These are phyloP conservation scores for Solanum sitiens DNA, from an alignment of 257 asterid species.

Conservation along the genomic window DNA sequence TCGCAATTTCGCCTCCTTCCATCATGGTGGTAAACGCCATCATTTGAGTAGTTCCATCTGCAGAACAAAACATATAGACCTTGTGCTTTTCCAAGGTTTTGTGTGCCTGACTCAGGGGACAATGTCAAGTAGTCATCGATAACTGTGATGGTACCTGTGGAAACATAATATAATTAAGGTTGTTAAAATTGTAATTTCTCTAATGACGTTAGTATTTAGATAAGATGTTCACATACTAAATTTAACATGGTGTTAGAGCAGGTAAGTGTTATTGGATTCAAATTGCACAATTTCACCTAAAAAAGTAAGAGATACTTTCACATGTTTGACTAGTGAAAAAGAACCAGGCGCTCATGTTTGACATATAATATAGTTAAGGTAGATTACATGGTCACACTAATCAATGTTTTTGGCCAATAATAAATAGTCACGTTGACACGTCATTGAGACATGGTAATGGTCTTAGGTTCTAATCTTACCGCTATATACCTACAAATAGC, in stretches of 20 bases:
- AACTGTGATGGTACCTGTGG: conserved; percentile 20
- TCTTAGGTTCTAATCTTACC: no score
- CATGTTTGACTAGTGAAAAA: background rate
- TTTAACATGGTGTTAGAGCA: background rate
- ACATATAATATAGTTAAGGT: background rate
- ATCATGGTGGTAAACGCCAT: conserved; percentile 38
- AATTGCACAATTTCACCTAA: background rate
- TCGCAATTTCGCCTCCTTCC: conserved; percentile 51
- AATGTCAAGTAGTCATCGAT: conserved; percentile 34
- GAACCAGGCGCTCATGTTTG: background rate
- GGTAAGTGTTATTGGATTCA: background rate
- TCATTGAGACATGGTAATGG: background rate
- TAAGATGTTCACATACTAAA: no score
- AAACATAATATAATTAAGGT: background rate
- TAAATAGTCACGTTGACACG: background rate
- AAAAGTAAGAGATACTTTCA: background rate
- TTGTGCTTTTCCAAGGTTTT: conserved; percentile 32
- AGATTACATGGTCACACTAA: background rate
- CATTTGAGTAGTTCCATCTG: conserved; percentile 38
- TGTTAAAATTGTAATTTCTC: no score
- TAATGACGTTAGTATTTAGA: no score
- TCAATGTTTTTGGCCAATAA: background rate
- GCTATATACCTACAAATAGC: no score
- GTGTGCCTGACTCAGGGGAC: conserved; percentile 25
- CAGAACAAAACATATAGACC: conserved; percentile 42